A percentile compares a stretch with the other conserved stretches of the same genome.
phyloP scores from a whole-genome alignment of 1,139 yeast species.

The Protomyces inouyei region DNA sequence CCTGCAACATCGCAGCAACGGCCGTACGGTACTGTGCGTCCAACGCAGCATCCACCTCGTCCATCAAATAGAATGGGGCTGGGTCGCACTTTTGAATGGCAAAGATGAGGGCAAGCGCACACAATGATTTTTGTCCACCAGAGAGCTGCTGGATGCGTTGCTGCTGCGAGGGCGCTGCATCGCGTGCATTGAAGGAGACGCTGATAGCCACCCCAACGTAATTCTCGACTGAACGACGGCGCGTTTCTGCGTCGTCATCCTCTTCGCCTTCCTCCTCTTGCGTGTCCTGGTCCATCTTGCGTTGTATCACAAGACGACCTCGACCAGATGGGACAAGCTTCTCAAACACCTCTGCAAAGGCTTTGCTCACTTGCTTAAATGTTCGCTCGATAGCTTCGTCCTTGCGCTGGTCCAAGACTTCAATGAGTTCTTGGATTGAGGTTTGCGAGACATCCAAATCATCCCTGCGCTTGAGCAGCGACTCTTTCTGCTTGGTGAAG shows the following conservation, averaged over 20 bases:
- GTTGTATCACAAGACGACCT: slow-evolving; percentile 67
- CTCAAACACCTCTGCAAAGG: slow-evolving; percentile 70
- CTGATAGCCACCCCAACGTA: slow-evolving; percentile 80
- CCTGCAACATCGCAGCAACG: slow-evolving; percentile 71
- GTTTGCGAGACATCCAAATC: slow-evolving; percentile 67
- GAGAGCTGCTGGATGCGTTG: slow-evolving; percentile 85
- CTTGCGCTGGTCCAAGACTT: slow-evolving; percentile 69
- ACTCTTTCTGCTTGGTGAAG: slow-evolving; percentile 69
- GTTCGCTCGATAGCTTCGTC: slow-evolving; percentile 77
- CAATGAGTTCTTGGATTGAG: slow-evolving; percentile 69
- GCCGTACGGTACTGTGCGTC: slow-evolving; percentile 89
- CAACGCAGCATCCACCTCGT: slow-evolving; percentile 91
- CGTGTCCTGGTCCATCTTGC: slow-evolving; percentile 36
- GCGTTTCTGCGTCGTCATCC: slow-evolving; percentile 33
- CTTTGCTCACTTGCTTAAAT: slow-evolving; percentile 67
- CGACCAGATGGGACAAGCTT: slow-evolving; percentile 77
- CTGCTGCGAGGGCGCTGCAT: slow-evolving; percentile 59
- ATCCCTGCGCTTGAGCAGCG: slow-evolving; percentile 56
- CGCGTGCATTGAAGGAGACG: slow-evolving; percentile 84
- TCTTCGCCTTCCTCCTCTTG: slow-evolving; percentile 35
- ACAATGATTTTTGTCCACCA: slow-evolving; percentile 93
- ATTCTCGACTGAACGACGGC: slow-evolving; percentile 46
- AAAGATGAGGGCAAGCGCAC: slow-evolving; percentile 87
- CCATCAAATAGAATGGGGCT: slow-evolving; percentile 92
- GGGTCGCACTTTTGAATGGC: slow-evolving; percentile 96